Percentiles rank a stretch among this genome's conserved stretches.
These are phyloP conservation scores for Truncatella angustata DNA, from an alignment of 2,329 filamentous ascomycete species.

Conservation along the genomic window DNA sequence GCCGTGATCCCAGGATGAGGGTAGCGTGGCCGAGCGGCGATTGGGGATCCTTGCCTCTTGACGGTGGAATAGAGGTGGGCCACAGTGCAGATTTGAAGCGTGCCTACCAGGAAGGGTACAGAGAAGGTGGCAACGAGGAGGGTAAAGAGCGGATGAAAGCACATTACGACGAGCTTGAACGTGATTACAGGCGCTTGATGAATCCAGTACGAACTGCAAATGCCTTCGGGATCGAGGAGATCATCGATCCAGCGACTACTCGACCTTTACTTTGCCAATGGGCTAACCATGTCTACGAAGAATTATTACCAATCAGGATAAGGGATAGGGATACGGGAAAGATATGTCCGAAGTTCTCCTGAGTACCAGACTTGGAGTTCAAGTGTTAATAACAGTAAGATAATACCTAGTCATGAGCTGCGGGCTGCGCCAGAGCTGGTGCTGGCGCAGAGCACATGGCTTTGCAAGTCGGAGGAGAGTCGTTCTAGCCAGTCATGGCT, in stretches of 20 bases:
- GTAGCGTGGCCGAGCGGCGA: slow-evolving; percentile 63
- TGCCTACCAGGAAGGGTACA: slow-evolving; percentile 27
- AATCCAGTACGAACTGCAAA: slow-evolving; percentile 65
- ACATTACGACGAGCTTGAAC: slow-evolving; percentile 55
- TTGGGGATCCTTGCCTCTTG: slow-evolving; percentile 61
- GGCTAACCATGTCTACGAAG: slow-evolving; percentile 48
- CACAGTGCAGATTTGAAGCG: slow-evolving; percentile 58
- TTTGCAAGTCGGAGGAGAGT: too few species aligned
- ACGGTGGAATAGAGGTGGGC: slow-evolving; percentile 64
- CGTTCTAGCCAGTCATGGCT: too few species aligned
- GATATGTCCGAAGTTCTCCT: slow-evolving; percentile 8
- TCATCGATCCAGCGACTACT: slow-evolving; percentile 61
- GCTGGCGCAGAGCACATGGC: too few species aligned
- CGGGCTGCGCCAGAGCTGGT: too few species aligned
- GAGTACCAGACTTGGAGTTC: too few species aligned
- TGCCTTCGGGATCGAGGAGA: slow-evolving; percentile 62
- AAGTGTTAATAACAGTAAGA: too few species aligned
- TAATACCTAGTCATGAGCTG: too few species aligned
- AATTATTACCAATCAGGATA: slow-evolving; percentile 1
- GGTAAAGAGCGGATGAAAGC: slow-evolving; percentile 36
- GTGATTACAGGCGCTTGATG: slow-evolving; percentile 60
- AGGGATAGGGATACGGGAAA: slow-evolving; percentile 6
- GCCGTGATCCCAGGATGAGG: slow-evolving; percentile 57
- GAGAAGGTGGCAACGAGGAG: slow-evolving; percentile 19
- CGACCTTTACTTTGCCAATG: slow-evolving; percentile 54